These are phyloP conservation scores for Leavenworthia alabamica DNA, from an alignment of 345 rosid genomes.

Conservation along the genomic window DNA sequence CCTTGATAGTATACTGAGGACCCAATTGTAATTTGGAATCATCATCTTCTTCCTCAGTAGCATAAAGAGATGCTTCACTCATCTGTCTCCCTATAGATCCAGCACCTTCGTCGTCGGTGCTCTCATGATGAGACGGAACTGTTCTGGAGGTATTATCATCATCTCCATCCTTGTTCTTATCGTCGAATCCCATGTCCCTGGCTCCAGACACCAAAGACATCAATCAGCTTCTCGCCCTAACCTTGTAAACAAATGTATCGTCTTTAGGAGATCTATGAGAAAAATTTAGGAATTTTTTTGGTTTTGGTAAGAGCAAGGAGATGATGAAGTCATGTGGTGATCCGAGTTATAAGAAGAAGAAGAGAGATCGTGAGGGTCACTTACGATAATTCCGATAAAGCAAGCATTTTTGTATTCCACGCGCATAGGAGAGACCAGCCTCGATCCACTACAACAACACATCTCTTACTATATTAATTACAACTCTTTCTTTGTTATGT, in stretches of 20 bases:
- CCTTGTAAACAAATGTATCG: background rate
- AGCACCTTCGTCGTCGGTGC: constrained; percentile 29
- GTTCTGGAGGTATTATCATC: constrained; percentile 9
- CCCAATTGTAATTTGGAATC: constrained; percentile 47
- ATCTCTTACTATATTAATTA: background rate
- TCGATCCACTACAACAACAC: constrained; percentile 30
- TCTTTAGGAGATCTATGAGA: background rate
- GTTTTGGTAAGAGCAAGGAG: constrained; percentile 20
- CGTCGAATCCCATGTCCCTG: constrained; percentile 56
- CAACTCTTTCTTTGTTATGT: background rate
- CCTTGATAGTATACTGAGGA: constrained; percentile 68
- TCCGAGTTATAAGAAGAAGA: constrained; percentile 39
- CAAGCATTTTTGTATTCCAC: constrained; percentile 19
- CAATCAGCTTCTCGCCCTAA: constrained; percentile 28
- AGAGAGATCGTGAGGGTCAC: constrained; percentile 31
- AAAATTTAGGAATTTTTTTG: constrained; percentile 21
- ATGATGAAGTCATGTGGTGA: constrained; percentile 56
- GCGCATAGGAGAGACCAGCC: constrained; percentile 21
- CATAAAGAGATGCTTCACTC: constrained; percentile 41
- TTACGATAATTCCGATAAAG: constrained; percentile 14
- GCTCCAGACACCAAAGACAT: constrained; percentile 51
- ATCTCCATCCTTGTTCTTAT: constrained; percentile 15
- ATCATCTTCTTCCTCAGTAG: constrained; percentile 49
- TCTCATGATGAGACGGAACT: too few relatives aligned
- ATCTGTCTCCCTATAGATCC: constrained; percentile 34